Evolutionary conservation across 2,329 filamentous ascomycete genomes (phyloP).

Genomic region (Claviceps sp.): DNA sequence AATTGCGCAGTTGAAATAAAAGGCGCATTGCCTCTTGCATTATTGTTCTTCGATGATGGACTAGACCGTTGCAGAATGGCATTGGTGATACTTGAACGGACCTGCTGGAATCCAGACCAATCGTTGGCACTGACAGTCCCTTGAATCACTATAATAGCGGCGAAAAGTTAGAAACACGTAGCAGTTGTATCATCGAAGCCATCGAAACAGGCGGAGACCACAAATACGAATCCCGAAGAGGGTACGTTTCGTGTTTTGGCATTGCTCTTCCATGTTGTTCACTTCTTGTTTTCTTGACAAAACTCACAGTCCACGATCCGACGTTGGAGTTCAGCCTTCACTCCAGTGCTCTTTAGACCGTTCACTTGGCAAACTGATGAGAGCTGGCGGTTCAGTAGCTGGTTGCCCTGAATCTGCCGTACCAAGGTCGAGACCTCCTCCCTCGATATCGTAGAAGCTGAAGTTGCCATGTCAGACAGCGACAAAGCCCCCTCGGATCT

Average conservation of each 20-base stretch:
- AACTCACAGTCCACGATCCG: slow-evolving; percentile 67
- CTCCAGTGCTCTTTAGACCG: slow-evolving; percentile 62
- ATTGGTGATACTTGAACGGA: slow-evolving; percentile 28
- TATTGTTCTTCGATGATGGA: slow-evolving; percentile 11
- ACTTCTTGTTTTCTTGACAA: neutral
- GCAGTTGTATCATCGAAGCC: neutral
- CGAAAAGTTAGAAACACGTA: slow-evolving; percentile 2
- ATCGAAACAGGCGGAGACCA: neutral
- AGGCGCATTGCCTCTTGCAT: slow-evolving; percentile 2
- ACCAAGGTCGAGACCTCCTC: slow-evolving; percentile 32
- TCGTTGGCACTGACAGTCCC: slow-evolving; percentile 24
- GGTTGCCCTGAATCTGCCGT: slow-evolving; percentile 28
- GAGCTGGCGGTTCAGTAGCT: slow-evolving; percentile 49
- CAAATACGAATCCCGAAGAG: neutral
- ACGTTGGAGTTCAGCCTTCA: slow-evolving; percentile 70
- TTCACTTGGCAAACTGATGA: slow-evolving; percentile 65
- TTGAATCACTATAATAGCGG: slow-evolving; percentile 24
- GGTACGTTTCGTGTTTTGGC: no score
- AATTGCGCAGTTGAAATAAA: slow-evolving; percentile 4
- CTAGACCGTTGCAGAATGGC: slow-evolving; percentile 17
- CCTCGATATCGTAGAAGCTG: slow-evolving; percentile 17
- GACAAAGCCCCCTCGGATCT: neutral
- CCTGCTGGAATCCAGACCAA: slow-evolving; percentile 27
- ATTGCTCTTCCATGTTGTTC: neutral
- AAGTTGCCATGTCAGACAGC: slow-evolving; percentile 12